phyloP scores from a whole-genome alignment of 2,329 filamentous ascomycete genomes.

The Cadophora sp. region DNA sequence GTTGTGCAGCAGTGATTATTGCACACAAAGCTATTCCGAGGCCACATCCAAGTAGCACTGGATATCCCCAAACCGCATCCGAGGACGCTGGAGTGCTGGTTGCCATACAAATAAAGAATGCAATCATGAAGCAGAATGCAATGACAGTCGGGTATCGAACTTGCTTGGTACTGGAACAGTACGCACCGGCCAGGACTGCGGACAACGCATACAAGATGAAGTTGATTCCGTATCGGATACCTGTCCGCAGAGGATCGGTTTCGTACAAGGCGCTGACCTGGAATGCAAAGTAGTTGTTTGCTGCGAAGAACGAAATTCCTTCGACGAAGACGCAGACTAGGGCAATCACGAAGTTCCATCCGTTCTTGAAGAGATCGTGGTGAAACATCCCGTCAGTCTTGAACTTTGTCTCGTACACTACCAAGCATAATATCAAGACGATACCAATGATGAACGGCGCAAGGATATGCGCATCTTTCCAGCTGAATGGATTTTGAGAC shows the following conservation, averaged over 20 bases:
- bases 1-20: slow-evolving; percentile 48
- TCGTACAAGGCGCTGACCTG: slow-evolving; percentile 48
- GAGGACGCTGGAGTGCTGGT: slow-evolving; percentile 40
- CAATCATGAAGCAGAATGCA: slow-evolving; percentile 43
- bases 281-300: slow-evolving; percentile 52
- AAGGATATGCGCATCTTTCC: slow-evolving; percentile 46
- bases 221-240: slow-evolving; percentile 45
- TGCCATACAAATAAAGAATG: slow-evolving; percentile 41
- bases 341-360: slow-evolving; percentile 48
- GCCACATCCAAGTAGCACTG: slow-evolving; percentile 46
- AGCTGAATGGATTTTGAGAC: slow-evolving; percentile 49
- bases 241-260: slow-evolving; percentile 44
- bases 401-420: slow-evolving; percentile 46
- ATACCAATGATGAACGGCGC: slow-evolving; percentile 48
- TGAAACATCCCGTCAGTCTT: slow-evolving; percentile 51
- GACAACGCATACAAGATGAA: slow-evolving; percentile 44
- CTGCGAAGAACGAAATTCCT: slow-evolving; percentile 49
- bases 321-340: slow-evolving; percentile 48
- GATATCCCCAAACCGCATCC: slow-evolving; percentile 47
- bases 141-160: slow-evolving; percentile 44
- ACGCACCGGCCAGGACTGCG: slow-evolving; percentile 42
- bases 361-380: slow-evolving; percentile 47
- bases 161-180: slow-evolving; percentile 43
- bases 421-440: slow-evolving; percentile 35
- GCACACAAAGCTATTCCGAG: slow-evolving; percentile 47